A percentile compares a stretch with the other conserved stretches of the same genome.
These are phyloP conservation scores for Ophiocordyceps robertsii DNA, from an alignment of 2,329 filamentous ascomycete genomes.

Conservation along the genomic window DNA sequence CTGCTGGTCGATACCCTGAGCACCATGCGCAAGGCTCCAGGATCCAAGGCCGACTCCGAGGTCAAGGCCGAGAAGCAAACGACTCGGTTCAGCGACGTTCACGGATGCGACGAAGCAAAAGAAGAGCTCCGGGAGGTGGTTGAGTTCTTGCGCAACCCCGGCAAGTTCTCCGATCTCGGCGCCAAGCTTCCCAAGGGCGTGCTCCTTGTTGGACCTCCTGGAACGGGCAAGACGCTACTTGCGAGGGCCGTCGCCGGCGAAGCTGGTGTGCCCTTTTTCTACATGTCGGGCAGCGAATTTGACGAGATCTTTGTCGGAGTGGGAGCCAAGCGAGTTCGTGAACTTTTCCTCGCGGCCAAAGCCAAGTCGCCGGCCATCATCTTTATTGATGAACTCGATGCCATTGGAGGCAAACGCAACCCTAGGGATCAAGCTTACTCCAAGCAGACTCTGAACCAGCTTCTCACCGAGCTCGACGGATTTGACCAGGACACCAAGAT, in stretches of 20 bases:
- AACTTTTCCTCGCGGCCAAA: slow-evolving; percentile 75
- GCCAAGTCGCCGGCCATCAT: slow-evolving; percentile 83
- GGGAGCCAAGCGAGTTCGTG: slow-evolving; percentile 88
- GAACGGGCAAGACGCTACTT: slow-evolving; percentile 93
- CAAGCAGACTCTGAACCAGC: slow-evolving; percentile 94
- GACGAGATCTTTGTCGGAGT: slow-evolving; percentile 98
- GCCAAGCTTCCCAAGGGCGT: slow-evolving; percentile 97
- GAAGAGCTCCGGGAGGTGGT: slow-evolving; percentile 95
- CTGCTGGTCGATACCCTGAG: slow-evolving; percentile 73
- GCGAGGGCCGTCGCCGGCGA: slow-evolving; percentile 93
- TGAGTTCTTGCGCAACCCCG: slow-evolving; percentile 87
- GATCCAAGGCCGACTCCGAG: slow-evolving; percentile 62
- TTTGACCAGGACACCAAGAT: slow-evolving; percentile 92
- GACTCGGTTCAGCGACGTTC: slow-evolving; percentile 83
- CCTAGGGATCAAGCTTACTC: slow-evolving; percentile 87
- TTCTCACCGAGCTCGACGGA: slow-evolving; percentile 91
- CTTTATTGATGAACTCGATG: slow-evolving; percentile 89
- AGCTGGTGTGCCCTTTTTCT: slow-evolving; percentile 97
- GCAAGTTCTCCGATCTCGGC: slow-evolving; percentile 84
- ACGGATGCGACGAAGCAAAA: slow-evolving; percentile 96
- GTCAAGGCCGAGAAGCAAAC: slow-evolving; percentile 88
- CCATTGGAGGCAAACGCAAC: slow-evolving; percentile 88
- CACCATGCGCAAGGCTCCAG: slow-evolving; percentile 59
- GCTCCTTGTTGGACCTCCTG: slow-evolving; percentile 84
- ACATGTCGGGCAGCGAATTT: slow-evolving; percentile 98